Evolutionary conservation across 2,329 filamentous ascomycete species (phyloP), one percentile per base, ranked within the genome.

Genomic region (Mariannaea elegans): DNA sequence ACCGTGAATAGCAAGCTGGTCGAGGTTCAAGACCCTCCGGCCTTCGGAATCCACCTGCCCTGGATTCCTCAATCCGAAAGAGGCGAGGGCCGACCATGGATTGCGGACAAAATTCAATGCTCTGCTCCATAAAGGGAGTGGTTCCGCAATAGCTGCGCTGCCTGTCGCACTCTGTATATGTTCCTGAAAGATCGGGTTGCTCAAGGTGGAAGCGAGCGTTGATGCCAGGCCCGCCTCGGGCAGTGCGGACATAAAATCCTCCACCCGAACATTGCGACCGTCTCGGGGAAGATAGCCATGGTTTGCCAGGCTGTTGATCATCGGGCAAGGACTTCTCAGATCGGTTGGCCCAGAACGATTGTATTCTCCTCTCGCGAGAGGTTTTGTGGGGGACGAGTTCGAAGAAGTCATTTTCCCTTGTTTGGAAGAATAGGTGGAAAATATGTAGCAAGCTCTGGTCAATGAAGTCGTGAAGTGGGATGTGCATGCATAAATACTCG

Each of bases 371-470:
- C 61, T 65, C 12, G 23, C n/a, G n/a, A 61, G 59, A 21, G 63
- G 16, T 38, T 54, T 39, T 29, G 53, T 27, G 18, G 57, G 24
- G 10, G 24, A 27, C 5, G 19, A 7, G 36, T 13, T 8, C 4
- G 13, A 14, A 24, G 18, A 24, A 21, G n/a, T 14, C 24, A 44
- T 23, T 3, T 16, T 38, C 31, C 10, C 19, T 19, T 36, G 14
- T 36, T 9, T 76, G 42, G 64, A 70, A 64, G 72, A 32, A 68
- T 72, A 14, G 69, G 59, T n/a, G n/a, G n/a, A n/a, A n/a, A n/a
- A n/a, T n/a, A n/a, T n/a, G n/a, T n/a, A n/a, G n/a, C n/a, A n/a
- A n/a, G n/a, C n/a, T n/a, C n/a, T n/a, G n/a, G n/a, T n/a, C n/a
- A n/a, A n/a, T n/a, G n/a, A 41, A 67, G 71, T 14, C 16, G 16